Evolutionary conservation across 495 filamentous ascomycete genomes (phyloP).

Genomic region (Lichina pygmaea): DNA sequence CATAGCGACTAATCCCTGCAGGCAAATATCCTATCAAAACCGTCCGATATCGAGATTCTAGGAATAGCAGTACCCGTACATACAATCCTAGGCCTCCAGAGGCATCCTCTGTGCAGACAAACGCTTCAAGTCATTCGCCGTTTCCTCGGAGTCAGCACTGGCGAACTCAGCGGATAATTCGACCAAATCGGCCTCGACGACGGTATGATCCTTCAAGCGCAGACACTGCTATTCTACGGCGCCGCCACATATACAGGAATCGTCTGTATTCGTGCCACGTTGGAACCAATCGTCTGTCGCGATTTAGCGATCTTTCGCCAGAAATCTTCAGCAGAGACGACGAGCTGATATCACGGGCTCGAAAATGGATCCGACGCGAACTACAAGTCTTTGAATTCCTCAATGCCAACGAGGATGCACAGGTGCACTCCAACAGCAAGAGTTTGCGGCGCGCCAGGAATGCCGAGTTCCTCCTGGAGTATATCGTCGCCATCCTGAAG

Average conservation of each 20-base stretch:
- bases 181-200: not conserved
- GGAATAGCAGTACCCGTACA: not conserved
- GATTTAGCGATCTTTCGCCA: conserved; percentile 51
- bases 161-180: not conserved
- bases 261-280: conserved; percentile 61
- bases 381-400: conserved; percentile 69
- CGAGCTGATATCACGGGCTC: conserved; percentile 52
- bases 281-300: conserved; percentile 56
- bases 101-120: not conserved
- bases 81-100: not conserved
- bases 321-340: conserved; percentile 31
- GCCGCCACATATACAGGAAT: conserved; percentile 50
- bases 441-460: conserved; percentile 34
- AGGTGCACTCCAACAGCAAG: conserved; percentile 10
- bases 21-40: conserved; percentile 36
- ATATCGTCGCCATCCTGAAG: conserved; percentile 68
- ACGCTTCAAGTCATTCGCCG: not conserved
- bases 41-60: conserved; percentile 30
- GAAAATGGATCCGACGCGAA: conserved; percentile 70
- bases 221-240: conserved; percentile 33
- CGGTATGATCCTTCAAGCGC: conserved; percentile 5
- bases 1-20: conserved; percentile 1
- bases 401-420: conserved; percentile 12
- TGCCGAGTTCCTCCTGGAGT: conserved; percentile 74
- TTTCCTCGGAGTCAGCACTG: too few relatives aligned